Percentiles rank a stretch among this genome's conserved stretches.
Evolutionary conservation across 345 rosid genomes (phyloP).

Genomic region (Moricandia moricandioides): DNA sequence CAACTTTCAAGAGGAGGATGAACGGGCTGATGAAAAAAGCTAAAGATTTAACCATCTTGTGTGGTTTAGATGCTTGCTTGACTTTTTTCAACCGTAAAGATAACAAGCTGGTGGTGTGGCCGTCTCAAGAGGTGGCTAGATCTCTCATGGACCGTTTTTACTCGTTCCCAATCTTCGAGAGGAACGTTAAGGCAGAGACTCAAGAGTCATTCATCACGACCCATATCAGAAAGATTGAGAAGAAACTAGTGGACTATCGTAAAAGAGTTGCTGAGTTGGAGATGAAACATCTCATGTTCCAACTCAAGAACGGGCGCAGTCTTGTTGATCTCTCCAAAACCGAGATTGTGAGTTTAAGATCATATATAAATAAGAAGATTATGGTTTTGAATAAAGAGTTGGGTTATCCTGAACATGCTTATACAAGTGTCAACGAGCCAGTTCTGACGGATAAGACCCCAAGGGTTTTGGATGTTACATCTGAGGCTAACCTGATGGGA

Average conservation of each 20-base stretch:
- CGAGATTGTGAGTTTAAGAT: not conserved
- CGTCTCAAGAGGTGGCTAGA: not conserved
- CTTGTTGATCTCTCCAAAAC: not conserved
- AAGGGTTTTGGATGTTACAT: not conserved
- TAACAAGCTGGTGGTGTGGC: not conserved
- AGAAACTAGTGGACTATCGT: not conserved
- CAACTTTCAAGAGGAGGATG: not conserved
- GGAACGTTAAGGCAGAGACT: not conserved
- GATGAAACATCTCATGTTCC: not conserved
- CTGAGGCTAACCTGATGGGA: not conserved
- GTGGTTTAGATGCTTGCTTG: not conserved
- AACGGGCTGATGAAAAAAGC: not conserved
- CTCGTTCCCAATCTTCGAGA: not conserved
- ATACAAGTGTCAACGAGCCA: not conserved
- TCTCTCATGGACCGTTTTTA: not conserved
- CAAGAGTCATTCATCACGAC: not conserved
- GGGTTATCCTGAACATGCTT: not conserved
- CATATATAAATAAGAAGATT: not conserved
- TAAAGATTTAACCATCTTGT: not conserved
- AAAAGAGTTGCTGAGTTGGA: not conserved
- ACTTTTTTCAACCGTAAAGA: not conserved
- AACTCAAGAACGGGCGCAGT: not conserved
- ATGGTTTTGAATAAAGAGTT: not conserved
- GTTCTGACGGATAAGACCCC: not conserved
- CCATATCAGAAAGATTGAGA: not conserved